phyloP scores from a whole-genome alignment of 306 rosid species.

The Gastrolobium villosum region DNA sequence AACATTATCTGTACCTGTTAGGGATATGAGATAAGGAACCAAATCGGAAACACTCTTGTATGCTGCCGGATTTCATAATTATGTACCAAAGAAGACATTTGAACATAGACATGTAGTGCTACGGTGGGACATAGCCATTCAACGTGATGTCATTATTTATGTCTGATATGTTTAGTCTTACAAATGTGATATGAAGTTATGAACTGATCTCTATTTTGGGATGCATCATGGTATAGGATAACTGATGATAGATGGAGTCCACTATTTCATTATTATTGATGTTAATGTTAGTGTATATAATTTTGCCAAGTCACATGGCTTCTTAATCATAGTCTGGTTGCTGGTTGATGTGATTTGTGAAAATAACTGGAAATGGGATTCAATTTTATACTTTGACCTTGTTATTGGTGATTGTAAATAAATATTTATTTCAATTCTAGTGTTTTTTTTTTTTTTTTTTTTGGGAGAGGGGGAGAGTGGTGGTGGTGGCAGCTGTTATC shows the following conservation, averaged over 20 bases:
- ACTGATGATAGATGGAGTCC: neutral
- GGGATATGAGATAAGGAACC: neutral
- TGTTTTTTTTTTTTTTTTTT: too few species aligned
- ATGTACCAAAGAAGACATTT: neutral
- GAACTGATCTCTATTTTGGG: neutral
- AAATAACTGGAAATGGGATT: neutral
- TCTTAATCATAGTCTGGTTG: slow-evolving; percentile 6
- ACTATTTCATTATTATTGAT: neutral
- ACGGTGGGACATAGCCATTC: slow-evolving; percentile 3
- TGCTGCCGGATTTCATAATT: slow-evolving; percentile 4
- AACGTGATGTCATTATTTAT: neutral
- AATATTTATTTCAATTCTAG: too few species aligned
- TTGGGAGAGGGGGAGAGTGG: neutral
- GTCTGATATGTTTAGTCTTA: neutral
- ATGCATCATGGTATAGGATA: neutral
- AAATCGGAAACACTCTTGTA: neutral
- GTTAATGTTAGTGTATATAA: neutral
- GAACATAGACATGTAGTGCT: neutral
- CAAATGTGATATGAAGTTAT: neutral
- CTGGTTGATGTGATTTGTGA: slow-evolving; percentile 4
- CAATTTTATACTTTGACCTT: too few species aligned
- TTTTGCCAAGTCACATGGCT: neutral
- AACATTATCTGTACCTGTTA: slow-evolving; percentile 21
- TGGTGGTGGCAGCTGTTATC: slow-evolving; percentile 8
- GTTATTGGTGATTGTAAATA: too few species aligned